Conservation (phyloP, 768 basidiomycete genomes). For the Exidia glandulosa region DNA sequence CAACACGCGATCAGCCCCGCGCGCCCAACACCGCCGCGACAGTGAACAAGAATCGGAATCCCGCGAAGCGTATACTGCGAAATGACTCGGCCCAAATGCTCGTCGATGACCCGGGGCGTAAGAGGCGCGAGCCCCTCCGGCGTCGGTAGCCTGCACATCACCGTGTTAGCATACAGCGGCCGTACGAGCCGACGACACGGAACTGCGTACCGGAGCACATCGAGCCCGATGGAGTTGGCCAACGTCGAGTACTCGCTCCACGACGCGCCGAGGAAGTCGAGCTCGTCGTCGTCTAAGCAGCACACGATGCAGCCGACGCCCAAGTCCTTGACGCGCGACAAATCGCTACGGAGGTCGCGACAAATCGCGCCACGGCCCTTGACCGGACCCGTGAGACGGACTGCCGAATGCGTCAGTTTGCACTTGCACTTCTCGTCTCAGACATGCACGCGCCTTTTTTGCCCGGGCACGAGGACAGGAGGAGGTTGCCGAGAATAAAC, state of each 20-base stretch:
- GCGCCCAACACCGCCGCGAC: conserved; percentile 87
- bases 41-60: conserved; percentile 69
- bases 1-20: conserved; percentile 87
- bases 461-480: conserved; percentile 86
- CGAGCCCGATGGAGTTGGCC: conserved; percentile 56
- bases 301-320: conserved; percentile 78
- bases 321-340: conserved; percentile 59
- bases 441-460: conserved; percentile 60
- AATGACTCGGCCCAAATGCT: conserved; percentile 53
- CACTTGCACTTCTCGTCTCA: neutral
- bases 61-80: conserved; percentile 64
- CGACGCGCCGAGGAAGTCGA: conserved; percentile 74
- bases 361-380: conserved; percentile 75
- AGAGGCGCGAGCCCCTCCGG: conserved; percentile 82
- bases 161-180: neutral
- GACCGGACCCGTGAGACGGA: conserved; percentile 62
- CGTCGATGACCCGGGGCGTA: conserved; percentile 47
- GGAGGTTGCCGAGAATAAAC: conserved; percentile 65
- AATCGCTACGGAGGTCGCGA: conserved; percentile 67
- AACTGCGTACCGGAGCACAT: conserved; percentile 57
- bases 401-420: conserved; percentile 26
- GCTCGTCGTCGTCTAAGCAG: conserved; percentile 77
- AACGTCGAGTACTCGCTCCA: conserved; percentile 65
- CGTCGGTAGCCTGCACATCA: conserved; percentile 55
- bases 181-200: conserved; percentile 2